Conservation (phyloP, 768 basidiomycete genomes). For the Kwoniella sp. region DNA sequence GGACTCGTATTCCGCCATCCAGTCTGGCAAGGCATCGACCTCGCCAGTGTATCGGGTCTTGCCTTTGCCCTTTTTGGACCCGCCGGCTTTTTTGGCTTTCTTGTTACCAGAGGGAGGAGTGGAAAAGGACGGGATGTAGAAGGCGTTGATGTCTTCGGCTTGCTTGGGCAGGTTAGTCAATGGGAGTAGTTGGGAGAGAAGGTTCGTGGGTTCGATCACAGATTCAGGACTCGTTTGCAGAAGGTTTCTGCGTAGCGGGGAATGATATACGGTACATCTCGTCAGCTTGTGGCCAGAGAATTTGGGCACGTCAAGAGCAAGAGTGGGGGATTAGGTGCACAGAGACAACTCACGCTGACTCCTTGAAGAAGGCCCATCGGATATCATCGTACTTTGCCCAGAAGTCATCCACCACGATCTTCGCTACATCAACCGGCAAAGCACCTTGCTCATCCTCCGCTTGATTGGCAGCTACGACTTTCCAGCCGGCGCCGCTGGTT, state of each 20-base stretch:
- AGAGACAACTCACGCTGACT: conserved; percentile 43
- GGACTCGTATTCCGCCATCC: conserved; percentile 54
- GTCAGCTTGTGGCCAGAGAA: background rate
- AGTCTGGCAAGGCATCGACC: conserved; percentile 39
- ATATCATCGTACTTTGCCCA: conserved; percentile 56
- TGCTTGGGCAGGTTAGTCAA: conserved; percentile 51
- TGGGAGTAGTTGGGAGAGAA: conserved; percentile 45
- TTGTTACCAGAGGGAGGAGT: conserved; percentile 26
- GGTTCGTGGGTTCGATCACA: conserved; percentile 31
- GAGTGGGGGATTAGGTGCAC: background rate
- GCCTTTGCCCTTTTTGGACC: conserved; percentile 19
- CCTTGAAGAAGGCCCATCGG: conserved; percentile 54
- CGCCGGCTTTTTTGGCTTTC: conserved; percentile 1
- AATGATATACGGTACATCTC: background rate
- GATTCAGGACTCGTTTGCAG: conserved; percentile 20
- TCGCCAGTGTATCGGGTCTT: conserved; percentile 31
- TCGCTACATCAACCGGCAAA: conserved; percentile 47
- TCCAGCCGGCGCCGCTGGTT: conserved; percentile 25
- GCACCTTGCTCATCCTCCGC: conserved; percentile 40
- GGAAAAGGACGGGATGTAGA: conserved; percentile 45
- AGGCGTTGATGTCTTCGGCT: conserved; percentile 52
- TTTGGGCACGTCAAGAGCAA: background rate
- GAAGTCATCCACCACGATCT: conserved; percentile 44
- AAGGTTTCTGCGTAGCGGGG: conserved; percentile 4
- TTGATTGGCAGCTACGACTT: conserved; percentile 39